Conservation (phyloP, 2,329 filamentous ascomycete genomes). For the Colletotrichum trifolii region DNA sequence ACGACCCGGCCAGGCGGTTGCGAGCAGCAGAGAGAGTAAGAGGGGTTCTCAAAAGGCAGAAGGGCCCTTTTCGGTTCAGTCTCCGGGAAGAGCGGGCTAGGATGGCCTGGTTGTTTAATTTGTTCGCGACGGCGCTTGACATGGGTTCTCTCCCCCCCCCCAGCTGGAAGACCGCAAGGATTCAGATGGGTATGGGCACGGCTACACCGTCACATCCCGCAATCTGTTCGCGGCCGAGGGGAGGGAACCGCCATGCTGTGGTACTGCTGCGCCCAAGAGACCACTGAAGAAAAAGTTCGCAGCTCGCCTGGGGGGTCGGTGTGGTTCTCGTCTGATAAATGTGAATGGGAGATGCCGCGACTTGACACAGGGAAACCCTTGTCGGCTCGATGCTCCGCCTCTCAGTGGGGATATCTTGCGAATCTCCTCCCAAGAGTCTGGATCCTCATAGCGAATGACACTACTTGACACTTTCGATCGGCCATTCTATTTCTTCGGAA, state of each 20-base stretch:
- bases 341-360: neutral
- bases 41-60: neutral
- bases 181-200: neutral
- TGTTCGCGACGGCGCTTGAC: constrained; percentile 38
- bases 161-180: constrained; percentile 14
- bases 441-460: neutral
- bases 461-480: no score
- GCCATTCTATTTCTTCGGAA: neutral
- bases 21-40: neutral
- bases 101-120: constrained; percentile 31
- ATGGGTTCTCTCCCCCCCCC: constrained; percentile 13
- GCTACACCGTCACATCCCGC: constrained; percentile 35
- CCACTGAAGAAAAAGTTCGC: constrained; percentile 3
- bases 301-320: neutral
- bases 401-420: constrained; percentile 1
- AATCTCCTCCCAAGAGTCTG: constrained; percentile 13
- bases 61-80: constrained; percentile 28
- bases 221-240: constrained; percentile 30
- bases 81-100: constrained; percentile 21
- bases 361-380: constrained; percentile 3
- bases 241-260: neutral
- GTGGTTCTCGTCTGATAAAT: neutral
- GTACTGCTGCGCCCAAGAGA: neutral
- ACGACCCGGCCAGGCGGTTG: constrained; percentile 35
- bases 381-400: constrained; percentile 17